phyloP scores from a whole-genome alignment of 73 alveolate species.

The Diophrys sp. region DNA sequence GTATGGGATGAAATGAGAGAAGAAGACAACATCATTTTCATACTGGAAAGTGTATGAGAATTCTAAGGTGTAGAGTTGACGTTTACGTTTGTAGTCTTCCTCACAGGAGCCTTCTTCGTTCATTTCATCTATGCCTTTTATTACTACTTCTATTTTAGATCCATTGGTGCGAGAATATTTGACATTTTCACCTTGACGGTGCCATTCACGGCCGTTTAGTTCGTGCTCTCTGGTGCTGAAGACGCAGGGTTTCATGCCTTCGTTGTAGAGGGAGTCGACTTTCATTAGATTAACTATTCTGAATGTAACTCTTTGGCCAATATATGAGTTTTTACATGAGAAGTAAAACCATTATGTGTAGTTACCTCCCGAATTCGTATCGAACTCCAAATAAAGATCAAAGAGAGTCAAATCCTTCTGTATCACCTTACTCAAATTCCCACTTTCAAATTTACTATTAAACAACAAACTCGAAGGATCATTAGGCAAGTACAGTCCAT shows the following conservation, averaged over 20 bases:
- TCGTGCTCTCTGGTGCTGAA: constrained; percentile 48
- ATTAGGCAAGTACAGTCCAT: constrained; percentile 31
- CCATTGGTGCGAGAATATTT: constrained; percentile 52
- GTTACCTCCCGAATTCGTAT: constrained; percentile 74
- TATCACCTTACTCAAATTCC: constrained; percentile 49
- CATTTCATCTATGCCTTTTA: constrained; percentile 51
- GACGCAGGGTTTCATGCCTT: constrained; percentile 81
- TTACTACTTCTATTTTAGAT: constrained; percentile 29
- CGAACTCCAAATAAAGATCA: constrained; percentile 72
- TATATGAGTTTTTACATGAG: constrained; percentile 59
- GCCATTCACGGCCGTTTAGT: constrained; percentile 42
- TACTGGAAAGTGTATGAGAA: constrained; percentile 76
- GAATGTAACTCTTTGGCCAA: constrained; percentile 56
- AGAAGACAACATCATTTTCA: constrained; percentile 81
- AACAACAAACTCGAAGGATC: constrained; percentile 39
- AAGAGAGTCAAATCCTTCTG: constrained; percentile 35
- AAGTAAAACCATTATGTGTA: constrained; percentile 85
- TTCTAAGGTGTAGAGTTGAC: constrained; percentile 53
- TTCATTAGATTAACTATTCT: constrained; percentile 73
- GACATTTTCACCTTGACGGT: constrained; percentile 68
- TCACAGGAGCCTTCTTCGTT: constrained; percentile 17
- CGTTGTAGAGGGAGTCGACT: constrained; percentile 72
- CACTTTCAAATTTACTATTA: constrained; percentile 83
- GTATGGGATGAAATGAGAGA: constrained; percentile 82
- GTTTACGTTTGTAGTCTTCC: constrained; percentile 18